Evolutionary conservation across 2,329 filamentous ascomycete genomes (phyloP).

Genomic region (Mollisiaceae sp.): DNA sequence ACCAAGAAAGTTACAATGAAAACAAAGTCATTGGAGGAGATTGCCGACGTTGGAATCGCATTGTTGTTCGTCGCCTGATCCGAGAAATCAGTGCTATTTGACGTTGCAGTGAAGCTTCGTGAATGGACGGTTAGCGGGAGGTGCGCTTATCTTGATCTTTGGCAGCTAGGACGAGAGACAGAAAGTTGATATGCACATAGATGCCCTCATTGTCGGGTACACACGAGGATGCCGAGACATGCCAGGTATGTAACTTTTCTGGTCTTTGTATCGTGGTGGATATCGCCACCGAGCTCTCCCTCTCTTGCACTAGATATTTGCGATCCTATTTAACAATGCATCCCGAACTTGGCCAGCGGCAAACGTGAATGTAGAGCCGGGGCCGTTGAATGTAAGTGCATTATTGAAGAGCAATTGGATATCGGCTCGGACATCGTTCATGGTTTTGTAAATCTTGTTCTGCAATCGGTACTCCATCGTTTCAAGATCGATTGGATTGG

Average conservation of each 20-base stretch:
- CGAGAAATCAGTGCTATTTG: no score
- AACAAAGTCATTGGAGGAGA: no score
- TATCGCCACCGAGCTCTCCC: no score
- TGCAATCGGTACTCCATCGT: constrained; percentile 84
- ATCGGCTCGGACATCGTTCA: constrained; percentile 75
- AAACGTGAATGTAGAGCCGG: constrained; percentile 72
- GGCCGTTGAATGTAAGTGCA: constrained; percentile 81
- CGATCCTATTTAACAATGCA: constrained; percentile 62
- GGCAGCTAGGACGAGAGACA: not conserved
- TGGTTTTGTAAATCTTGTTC: constrained; percentile 64
- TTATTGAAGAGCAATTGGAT: constrained; percentile 82
- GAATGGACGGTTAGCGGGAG: no score
- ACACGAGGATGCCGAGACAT: no score
- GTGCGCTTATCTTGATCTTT: not conserved
- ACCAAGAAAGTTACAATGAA: no score
- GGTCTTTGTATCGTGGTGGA: no score
- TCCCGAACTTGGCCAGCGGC: constrained; percentile 60
- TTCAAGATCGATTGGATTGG: constrained; percentile 81
- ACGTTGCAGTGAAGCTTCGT: no score
- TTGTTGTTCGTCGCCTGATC: no score
- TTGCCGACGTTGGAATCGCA: no score
- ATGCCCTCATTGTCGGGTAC: constrained; percentile 18
- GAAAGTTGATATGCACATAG: not conserved
- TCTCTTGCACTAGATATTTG: no score
- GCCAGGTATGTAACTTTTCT: no score